Evolutionary conservation across 495 filamentous ascomycete species (phyloP), one percentile per base, ranked within the genome.

Genomic region (Evernia prunastri): DNA sequence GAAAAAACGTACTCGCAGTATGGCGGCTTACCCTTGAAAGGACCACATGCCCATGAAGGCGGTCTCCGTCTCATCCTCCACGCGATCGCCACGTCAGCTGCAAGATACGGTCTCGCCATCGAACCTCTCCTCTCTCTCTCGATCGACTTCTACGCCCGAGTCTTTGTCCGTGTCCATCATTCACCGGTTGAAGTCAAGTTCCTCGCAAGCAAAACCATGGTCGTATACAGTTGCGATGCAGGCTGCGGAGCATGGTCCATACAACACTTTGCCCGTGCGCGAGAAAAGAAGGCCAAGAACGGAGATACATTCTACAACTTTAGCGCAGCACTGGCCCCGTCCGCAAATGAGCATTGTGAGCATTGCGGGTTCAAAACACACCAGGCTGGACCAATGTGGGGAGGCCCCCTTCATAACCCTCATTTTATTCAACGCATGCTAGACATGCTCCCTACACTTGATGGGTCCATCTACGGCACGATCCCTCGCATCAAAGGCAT

Each of bases 1-100:
- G 94, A 99, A 72, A 99, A 99, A 75, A 84, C 89, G 18, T 97
- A 86, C 71, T 83, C 93, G 0, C 80, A 96, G 25, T 99, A 99
- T 70, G 94, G 95, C 15, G 94, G 94, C 23, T 73, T 90, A 18
- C 91, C 95, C 0, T 74, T 90, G 36, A 96, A 94, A 74, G 91
- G 91, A 4, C 74, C 80, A 37, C 87, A 89, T 69, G 91, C 84
- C 25, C 95, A 97, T 69, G 94, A 99, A 77, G 92, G 82, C 37
- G 95, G 95, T 1, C 74, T 99, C 20, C 86, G 94, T 11, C 79
- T 97, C 7, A 89, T 97, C 54, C 74, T 97, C 23, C 84, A 97
- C 69, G 78, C 84, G 18, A 81, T 97, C 47, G 89, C 92, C 23
- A 82, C 85, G 8, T 78, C 88, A 12, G 94, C 91, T 25, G 89